Evolutionary conservation across 768 basidiomycete species (phyloP).

Genomic region (Tephrocybe sp.): DNA sequence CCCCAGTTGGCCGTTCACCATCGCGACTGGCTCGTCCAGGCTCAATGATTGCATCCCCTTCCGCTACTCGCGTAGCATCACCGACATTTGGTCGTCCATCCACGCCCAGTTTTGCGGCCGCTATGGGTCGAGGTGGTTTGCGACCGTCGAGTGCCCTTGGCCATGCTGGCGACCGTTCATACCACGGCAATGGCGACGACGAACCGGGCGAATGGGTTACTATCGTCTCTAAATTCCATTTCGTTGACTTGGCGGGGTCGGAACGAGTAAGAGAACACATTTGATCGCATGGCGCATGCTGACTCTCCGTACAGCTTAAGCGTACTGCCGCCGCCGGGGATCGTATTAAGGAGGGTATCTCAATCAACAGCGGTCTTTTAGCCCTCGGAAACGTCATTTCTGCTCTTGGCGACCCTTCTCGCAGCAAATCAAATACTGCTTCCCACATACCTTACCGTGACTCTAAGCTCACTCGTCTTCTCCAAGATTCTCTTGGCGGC

Average conservation of each 20-base stretch:
- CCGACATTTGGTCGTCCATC: conserved; percentile 77
- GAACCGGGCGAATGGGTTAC: conserved; percentile 85
- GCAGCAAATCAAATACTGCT: conserved; percentile 79
- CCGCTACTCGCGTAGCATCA: conserved; percentile 60
- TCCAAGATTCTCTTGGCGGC: conserved; percentile 96
- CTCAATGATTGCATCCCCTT: conserved; percentile 59
- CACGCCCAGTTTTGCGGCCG: conserved; percentile 77
- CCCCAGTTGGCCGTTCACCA: conserved; percentile 68
- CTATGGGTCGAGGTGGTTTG: conserved; percentile 69
- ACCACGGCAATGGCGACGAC: conserved; percentile 44
- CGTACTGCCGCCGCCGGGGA: conserved; percentile 95
- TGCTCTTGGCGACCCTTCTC: conserved; percentile 90
- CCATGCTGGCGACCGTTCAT: conserved; percentile 52
- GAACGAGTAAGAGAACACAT: conserved; percentile 67
- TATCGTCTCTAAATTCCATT: conserved; percentile 94
- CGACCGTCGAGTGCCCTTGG: conserved; percentile 85
- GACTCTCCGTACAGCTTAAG: conserved; percentile 63
- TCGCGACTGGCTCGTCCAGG: conserved; percentile 85
- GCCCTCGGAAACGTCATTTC: conserved; percentile 99
- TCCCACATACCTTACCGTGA: conserved; percentile 97
- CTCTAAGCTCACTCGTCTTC: conserved; percentile 93
- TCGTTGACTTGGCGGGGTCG: conserved; percentile 96
- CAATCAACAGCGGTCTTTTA: conserved; percentile 94
- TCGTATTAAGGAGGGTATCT: conserved; percentile 98
- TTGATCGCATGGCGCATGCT: conserved; percentile 12